Conservation (phyloP, 2,329 filamentous ascomycete genomes). For the Trichophyton benhamiae region DNA sequence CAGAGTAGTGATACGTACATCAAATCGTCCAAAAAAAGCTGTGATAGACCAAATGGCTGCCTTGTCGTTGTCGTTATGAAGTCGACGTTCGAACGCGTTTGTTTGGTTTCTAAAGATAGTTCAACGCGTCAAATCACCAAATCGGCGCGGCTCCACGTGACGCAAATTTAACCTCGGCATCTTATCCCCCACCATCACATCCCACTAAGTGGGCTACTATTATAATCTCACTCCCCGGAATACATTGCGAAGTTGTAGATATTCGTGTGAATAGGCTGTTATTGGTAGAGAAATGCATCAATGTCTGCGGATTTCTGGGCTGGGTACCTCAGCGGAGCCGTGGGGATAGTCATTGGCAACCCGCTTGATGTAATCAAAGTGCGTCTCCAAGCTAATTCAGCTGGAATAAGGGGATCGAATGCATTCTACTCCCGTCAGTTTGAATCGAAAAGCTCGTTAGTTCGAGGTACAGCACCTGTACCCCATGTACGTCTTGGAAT, state of each 20-base stretch:
- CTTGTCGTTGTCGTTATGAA: neutral
- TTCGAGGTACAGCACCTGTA: constrained; percentile 24
- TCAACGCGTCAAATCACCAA: constrained; percentile 11
- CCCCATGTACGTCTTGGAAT: neutral
- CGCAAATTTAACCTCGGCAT: neutral
- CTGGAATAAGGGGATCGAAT: constrained; percentile 6
- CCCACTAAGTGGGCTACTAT: neutral
- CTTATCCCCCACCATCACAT: neutral
- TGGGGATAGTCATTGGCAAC: constrained; percentile 80
- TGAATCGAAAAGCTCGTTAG: constrained; percentile 25
- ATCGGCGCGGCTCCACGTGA: constrained; percentile 20
- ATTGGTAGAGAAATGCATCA: constrained; percentile 2
- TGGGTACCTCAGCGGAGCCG: constrained; percentile 75
- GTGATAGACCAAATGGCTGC: neutral
- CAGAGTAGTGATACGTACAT: neutral
- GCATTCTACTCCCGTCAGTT: constrained; percentile 20
- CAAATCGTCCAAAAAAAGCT: neutral
- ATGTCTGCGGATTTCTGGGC: constrained; percentile 93
- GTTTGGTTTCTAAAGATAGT: constrained; percentile 4
- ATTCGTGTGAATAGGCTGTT: neutral
- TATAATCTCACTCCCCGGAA: neutral
- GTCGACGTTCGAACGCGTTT: neutral
- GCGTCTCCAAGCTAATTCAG: constrained; percentile 54
- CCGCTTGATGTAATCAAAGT: constrained; percentile 72
- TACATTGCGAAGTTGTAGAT: neutral